Percentiles rank a stretch among this genome's conserved stretches.
Evolutionary conservation across 2,329 filamentous ascomycete genomes (phyloP).

Genomic region (Coccinonectria pachysandricola): DNA sequence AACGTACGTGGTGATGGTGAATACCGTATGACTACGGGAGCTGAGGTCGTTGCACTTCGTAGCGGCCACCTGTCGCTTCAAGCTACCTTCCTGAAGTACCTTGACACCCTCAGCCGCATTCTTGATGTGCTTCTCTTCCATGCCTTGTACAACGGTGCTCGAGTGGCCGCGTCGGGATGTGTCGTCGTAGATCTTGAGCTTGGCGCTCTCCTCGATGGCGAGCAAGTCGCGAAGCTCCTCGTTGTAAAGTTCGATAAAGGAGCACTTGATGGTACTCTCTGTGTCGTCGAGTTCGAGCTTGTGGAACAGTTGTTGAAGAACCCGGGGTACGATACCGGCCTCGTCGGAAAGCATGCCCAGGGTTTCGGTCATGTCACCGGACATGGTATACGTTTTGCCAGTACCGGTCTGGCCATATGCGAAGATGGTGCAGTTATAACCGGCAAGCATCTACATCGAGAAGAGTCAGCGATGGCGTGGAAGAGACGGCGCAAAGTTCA

Average conservation of each 20-base stretch:
- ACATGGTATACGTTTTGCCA: constrained; percentile 99
- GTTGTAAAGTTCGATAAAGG: constrained; percentile 97
- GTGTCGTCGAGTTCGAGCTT: constrained; percentile 69
- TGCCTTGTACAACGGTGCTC: constrained; percentile 84
- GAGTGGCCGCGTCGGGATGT: constrained; percentile 74
- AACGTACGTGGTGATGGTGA: constrained; percentile 87
- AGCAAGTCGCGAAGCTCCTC: constrained; percentile 90
- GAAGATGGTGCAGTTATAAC: constrained; percentile 98
- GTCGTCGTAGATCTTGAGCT: constrained; percentile 94
- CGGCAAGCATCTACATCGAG: constrained; percentile 64
- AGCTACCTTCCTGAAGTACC: constrained; percentile 76
- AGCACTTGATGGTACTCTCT: constrained; percentile 90
- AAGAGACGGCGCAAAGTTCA: neutral
- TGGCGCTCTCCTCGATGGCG: constrained; percentile 67
- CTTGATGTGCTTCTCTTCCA: constrained; percentile 93
- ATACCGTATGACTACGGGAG: constrained; percentile 93
- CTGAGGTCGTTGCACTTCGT: constrained; percentile 99
- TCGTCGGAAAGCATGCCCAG: constrained; percentile 78
- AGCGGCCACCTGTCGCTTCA: constrained; percentile 93
- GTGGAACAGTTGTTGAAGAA: constrained; percentile 75
- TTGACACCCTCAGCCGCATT: constrained; percentile 77
- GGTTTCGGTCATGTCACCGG: constrained; percentile 86
- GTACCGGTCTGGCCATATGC: constrained; percentile 97
- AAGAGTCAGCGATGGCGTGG: constrained; percentile 2
- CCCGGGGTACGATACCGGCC: constrained; percentile 90